A percentile compares a stretch with the other conserved stretches of the same genome.
Conservation (phyloP, 78 protist species). For the Cavenderia fasciculata region DNA sequence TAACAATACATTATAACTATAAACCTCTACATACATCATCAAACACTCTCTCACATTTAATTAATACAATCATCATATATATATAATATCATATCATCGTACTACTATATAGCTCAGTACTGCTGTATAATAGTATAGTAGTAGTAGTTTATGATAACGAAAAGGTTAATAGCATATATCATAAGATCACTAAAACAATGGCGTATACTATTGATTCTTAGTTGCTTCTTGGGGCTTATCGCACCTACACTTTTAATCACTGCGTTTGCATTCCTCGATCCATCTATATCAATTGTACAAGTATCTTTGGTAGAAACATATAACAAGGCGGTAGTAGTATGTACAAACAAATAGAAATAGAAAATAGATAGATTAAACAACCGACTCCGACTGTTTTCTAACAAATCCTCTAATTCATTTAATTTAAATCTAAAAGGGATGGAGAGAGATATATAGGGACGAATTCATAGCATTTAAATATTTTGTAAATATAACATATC, state of each 20-base stretch:
- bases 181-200: constrained; percentile 51
- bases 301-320: constrained; percentile 30
- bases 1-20: too few species aligned
- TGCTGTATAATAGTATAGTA: too few species aligned
- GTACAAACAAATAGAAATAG: background rate
- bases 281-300: constrained; percentile 40
- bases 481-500: background rate
- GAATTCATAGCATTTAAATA: constrained; percentile 10
- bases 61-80: too few species aligned
- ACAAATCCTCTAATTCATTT: background rate
- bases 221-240: constrained; percentile 41
- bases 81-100: too few species aligned
- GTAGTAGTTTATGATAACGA: too few species aligned
- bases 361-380: too few species aligned
- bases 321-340: constrained; percentile 37
- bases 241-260: constrained; percentile 62
- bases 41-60: too few species aligned
- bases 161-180: too few species aligned
- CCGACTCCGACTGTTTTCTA: too few species aligned
- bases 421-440: background rate
- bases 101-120: too few species aligned
- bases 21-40: too few species aligned
- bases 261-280: constrained; percentile 65
- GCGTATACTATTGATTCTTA: constrained; percentile 32
- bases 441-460: constrained; percentile 27